A percentile compares a stretch with the other conserved stretches of the same genome.
These are phyloP conservation scores for Ananas comosus DNA, from an alignment of 176 grass and related monocot species.

Conservation along the genomic window DNA sequence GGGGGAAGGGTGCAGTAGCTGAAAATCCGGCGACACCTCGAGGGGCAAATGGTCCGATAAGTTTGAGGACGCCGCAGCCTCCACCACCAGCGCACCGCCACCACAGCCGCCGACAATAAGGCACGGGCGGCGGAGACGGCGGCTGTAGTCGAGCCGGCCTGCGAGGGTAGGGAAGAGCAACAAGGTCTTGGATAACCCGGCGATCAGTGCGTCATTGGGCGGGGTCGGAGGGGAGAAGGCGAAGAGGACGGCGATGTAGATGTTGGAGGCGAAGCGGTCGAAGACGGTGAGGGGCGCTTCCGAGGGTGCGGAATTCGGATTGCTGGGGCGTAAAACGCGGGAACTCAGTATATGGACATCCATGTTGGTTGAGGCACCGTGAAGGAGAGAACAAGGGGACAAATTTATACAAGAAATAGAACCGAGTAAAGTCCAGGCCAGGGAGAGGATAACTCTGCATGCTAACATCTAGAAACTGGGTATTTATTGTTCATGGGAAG, in stretches of 20 bases:
- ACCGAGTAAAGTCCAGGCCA: no score
- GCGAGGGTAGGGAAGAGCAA: conserved; percentile 34
- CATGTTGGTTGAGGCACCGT: conserved; percentile 5
- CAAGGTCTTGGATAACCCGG: conserved; percentile 22
- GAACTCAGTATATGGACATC: conserved; percentile 29
- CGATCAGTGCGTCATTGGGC: conserved; percentile 8
- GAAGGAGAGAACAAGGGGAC: no score
- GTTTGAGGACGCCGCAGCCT: conserved; percentile 19
- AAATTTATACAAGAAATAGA: no score
- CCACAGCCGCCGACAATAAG: conserved; percentile 6
- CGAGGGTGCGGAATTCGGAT: background rate
- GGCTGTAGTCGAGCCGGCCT: conserved; percentile 7
- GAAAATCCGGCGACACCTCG: conserved; percentile 15
- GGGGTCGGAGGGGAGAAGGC: conserved; percentile 37
- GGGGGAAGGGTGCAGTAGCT: conserved; percentile 16
- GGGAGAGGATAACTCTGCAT: no score
- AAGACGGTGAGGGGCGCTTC: conserved; percentile 37
- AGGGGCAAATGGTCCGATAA: conserved; percentile 37
- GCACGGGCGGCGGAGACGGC: background rate
- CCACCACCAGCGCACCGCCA: conserved; percentile 19
- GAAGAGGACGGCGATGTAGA: conserved; percentile 45
- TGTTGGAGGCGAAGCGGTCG: conserved; percentile 33
- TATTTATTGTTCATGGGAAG: no score
- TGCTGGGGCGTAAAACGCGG: conserved; percentile 4
- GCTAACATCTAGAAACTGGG: no score